Base-by-base conservation (phyloP, 2,329 filamentous ascomycete genomes). In the Davidsoniella virescens region DNA sequence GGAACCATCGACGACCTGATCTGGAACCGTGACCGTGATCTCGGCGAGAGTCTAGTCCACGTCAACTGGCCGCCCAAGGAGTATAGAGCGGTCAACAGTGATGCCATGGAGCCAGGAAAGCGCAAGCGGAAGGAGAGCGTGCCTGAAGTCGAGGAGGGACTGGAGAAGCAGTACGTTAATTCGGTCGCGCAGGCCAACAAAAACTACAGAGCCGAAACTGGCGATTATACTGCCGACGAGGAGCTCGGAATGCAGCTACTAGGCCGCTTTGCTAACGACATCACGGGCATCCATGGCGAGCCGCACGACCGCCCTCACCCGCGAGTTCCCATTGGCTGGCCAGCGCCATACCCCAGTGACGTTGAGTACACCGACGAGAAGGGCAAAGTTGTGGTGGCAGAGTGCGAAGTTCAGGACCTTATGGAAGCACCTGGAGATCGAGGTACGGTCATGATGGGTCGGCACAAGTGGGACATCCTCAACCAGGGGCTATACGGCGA, bases 21-120 rank as follows among this genome's bases (percentile, higher is more conserved):
- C 20, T 39, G 54, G 7, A 57, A 56, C 17, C 54, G 60, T 44
- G 57, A 55, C 37, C 58, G 60, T 14, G 55, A 50, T 16, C 49
- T 62, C 2, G 59, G 59, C 26, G 58, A 60, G 47, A 36, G 46
- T 5, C 49, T 55, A 5, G 25, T 56, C 8, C 29, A 33, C 29
- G 29, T 33, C n/a, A 6, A 41, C n/a, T 33, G 10, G 8, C 29
- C 29, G 29, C 29, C 29, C 29, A 33, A 12, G 12, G 29, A 33
- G 29, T 33, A 33, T 12, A 33, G 8, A 8, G 12, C 29, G 12
- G 5, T 12, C 8, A 12, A 33, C 12, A 12, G 8, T 12, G 29
- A 33, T 6, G 29, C 29, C 29, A 33, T 33, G 29, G 29, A 33
- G 29, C 29, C 29, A 9, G 29, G 29, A 9, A 33, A 33, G 29